Evolutionary conservation across 1,139 yeast genomes (phyloP), one percentile per base, ranked within the genome.

Genomic region (Hanseniaspora uvarum): DNA sequence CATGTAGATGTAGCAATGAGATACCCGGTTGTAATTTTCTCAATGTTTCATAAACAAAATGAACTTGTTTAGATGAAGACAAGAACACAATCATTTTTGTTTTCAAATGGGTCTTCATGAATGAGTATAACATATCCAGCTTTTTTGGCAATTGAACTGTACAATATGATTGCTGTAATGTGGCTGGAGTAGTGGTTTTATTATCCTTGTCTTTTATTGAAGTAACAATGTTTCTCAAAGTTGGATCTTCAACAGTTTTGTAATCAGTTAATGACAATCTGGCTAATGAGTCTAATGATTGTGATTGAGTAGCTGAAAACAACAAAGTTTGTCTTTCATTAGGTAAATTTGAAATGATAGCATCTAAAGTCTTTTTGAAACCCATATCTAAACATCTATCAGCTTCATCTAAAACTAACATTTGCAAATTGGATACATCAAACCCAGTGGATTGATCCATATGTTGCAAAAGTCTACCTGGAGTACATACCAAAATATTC

Each of bases 311-410:
- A 1, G 98, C 99, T 2, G 95, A 84, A 63, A 86, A 92, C 54
- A 92, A 70, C 55, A 92, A 68, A 0, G 98, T 88, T 67, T 94
- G 98, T 68, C 97, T 79, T 6, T 82, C 76, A 14, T 84, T 78
- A 1, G 97, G 96, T 57, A 92, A 71, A 65, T 86, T 94, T 47
- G 81, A 79, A 28, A 92, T 72, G 55, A 92, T 92, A 50, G 83
- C 84, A 67, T 94, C 97, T 55, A 92, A 70, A 46, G 95, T 87
- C 63, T 81, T 81, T 65, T 83, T 84, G 74, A 92, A 92, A 7
- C 98, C 98, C 96, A 92, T 87, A 68, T 92, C 99, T 60, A 92
- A 72, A 64, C 94, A 87, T 61, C 98, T 75, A 66, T 92, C 99
- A 0, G 98, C 98, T 69, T 92, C 99, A 67, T 92, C 99, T 55